Percentiles rank a stretch among this genome's conserved stretches.
Evolutionary conservation across 345 rosid genomes (phyloP).

Genomic region (Camelina hispida): DNA sequence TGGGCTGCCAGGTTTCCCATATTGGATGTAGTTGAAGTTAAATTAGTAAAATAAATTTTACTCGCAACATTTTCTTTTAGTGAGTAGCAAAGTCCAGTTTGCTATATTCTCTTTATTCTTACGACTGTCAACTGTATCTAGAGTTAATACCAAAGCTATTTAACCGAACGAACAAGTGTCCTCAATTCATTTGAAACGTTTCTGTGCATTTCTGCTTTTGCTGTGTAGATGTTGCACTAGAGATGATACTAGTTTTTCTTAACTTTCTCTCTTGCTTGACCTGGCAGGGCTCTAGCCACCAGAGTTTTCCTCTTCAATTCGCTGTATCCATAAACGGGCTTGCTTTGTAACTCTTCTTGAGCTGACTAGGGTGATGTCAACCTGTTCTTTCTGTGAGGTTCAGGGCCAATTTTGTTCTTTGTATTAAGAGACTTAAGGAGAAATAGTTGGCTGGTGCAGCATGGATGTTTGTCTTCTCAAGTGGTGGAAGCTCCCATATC

Average conservation of each 20-base stretch:
- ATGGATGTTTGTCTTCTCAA: slow-evolving; percentile 3
- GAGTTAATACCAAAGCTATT: slow-evolving; percentile 12
- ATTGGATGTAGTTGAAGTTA: slow-evolving; percentile 14
- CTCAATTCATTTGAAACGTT: slow-evolving; percentile 6
- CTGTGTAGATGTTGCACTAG: slow-evolving; percentile 12
- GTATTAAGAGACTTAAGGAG: neutral
- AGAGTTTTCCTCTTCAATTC: slow-evolving; percentile 37
- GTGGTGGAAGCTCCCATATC: slow-evolving; percentile 15
- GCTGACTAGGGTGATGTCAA: slow-evolving; percentile 19
- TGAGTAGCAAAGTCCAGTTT: slow-evolving; percentile 7
- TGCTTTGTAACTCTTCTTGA: slow-evolving; percentile 7
- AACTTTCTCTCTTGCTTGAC: slow-evolving; percentile 13
- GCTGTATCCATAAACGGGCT: neutral
- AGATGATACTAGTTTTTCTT: neutral
- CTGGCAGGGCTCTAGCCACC: slow-evolving; percentile 47
- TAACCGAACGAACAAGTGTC: neutral
- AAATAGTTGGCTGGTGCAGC: slow-evolving; percentile 8
- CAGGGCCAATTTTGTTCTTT: neutral
- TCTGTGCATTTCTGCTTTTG: slow-evolving; percentile 10
- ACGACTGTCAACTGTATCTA: neutral
- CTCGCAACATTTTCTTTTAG: slow-evolving; percentile 1
- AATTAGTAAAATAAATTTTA: neutral
- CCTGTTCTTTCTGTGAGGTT: neutral
- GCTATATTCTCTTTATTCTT: slow-evolving; percentile 7
- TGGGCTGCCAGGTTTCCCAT: slow-evolving; percentile 22